Conservation (phyloP, 257 asterid genomes). For the Capsicum baccatum region DNA sequence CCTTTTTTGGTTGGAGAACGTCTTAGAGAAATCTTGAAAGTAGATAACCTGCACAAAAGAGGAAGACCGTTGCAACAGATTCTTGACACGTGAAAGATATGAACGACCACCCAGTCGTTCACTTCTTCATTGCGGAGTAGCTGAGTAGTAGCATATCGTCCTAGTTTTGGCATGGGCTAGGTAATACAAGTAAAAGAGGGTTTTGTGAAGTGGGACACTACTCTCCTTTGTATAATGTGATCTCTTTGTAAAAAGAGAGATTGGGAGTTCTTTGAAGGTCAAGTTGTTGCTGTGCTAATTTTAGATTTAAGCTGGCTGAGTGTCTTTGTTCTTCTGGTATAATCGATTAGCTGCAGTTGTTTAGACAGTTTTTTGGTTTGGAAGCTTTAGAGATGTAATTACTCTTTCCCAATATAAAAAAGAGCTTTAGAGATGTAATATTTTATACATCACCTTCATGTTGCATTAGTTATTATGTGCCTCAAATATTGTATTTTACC, state of each 20-base stretch:
- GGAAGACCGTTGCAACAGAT: conserved; percentile 2
- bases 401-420: too few species aligned
- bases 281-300: conserved; percentile 6
- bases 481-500: neutral
- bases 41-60: conserved; percentile 9
- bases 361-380: neutral
- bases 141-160: neutral
- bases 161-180: neutral
- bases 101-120: neutral
- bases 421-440: neutral
- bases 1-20: neutral
- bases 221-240: neutral
- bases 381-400: neutral
- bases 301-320: neutral
- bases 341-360: neutral
- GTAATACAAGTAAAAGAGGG: neutral
- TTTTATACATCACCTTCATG: neutral
- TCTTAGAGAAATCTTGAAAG: neutral
- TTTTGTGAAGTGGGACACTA: neutral
- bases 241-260: neutral
- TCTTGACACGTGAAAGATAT: neutral
- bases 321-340: neutral
- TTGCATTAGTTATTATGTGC: neutral
- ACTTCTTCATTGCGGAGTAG: neutral
- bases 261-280: neutral